Conservation (phyloP, 1,139 yeast species). For the Kodamaea alishanica region DNA sequence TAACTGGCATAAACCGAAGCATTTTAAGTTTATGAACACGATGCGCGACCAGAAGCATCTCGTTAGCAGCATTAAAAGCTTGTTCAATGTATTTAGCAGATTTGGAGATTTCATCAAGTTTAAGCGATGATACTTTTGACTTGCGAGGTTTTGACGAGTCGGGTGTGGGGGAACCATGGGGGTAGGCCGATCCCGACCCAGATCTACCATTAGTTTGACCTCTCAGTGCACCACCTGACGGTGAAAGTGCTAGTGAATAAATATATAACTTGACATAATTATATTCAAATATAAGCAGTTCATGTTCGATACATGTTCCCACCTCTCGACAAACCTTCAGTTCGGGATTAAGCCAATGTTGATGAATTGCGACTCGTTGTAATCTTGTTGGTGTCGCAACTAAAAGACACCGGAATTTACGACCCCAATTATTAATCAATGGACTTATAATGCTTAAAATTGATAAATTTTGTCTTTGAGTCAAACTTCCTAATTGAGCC, state of each 20-base stretch:
- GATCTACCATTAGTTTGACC: too few relatives aligned
- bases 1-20: slow-evolving; percentile 77
- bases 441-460: slow-evolving; percentile 72
- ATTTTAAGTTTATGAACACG: slow-evolving; percentile 63
- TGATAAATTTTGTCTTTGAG: slow-evolving; percentile 67
- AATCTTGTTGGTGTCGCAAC: slow-evolving; percentile 40
- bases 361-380: slow-evolving; percentile 27
- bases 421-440: slow-evolving; percentile 73
- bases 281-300: slow-evolving; percentile 74
- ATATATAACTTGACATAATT: slow-evolving; percentile 81
- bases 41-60: slow-evolving; percentile 67
- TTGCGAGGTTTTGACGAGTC: slow-evolving; percentile 18
- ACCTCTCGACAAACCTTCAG: slow-evolving; percentile 39
- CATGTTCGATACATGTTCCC: slow-evolving; percentile 51
- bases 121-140: slow-evolving; percentile 30
- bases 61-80: slow-evolving; percentile 84
- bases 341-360: slow-evolving; percentile 32
- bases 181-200: too few relatives aligned
- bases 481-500: slow-evolving; percentile 50
- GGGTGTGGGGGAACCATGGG: too few relatives aligned
- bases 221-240: slow-evolving; percentile 12
- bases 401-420: slow-evolving; percentile 55
- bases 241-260: slow-evolving; percentile 73
- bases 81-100: slow-evolving; percentile 75
- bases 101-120: slow-evolving; percentile 66